Evolutionary conservation across 768 basidiomycete genomes (phyloP).

Genomic region (Amanita pseudoporphyria): DNA sequence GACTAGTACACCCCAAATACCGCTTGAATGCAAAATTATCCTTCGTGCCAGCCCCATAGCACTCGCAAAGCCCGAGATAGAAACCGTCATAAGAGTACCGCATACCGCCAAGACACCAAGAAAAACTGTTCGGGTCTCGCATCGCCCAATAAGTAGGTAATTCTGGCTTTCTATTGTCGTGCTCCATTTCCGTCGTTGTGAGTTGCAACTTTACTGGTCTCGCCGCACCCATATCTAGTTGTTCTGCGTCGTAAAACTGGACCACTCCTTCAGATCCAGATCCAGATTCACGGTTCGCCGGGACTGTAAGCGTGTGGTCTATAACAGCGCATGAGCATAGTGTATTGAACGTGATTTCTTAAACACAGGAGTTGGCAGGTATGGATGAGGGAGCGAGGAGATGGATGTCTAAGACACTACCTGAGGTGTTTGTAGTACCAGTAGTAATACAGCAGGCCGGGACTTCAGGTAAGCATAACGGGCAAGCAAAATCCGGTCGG

Average conservation of each 20-base stretch:
- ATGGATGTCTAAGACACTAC: slow-evolving; percentile 4
- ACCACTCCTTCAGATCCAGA: too few species aligned
- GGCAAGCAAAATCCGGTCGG: neutral
- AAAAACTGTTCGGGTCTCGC: slow-evolving; percentile 1
- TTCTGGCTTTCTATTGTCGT: too few species aligned
- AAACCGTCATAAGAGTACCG: slow-evolving; percentile 2
- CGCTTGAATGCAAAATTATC: neutral
- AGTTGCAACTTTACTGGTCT: neutral
- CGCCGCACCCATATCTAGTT: neutral
- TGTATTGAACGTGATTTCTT: neutral
- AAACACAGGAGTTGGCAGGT: neutral
- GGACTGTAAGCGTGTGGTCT: neutral
- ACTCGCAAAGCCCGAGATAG: slow-evolving; percentile 1
- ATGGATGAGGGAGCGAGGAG: neutral
- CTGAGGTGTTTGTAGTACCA: neutral
- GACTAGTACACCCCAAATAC: slow-evolving; percentile 2
- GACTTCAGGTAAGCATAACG: neutral
- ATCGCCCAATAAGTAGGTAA: neutral
- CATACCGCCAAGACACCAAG: slow-evolving; percentile 3
- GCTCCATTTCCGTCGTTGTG: neutral
- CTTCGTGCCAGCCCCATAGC: neutral
- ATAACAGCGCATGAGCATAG: neutral
- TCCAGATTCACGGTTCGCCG: neutral
- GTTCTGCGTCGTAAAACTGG: neutral
- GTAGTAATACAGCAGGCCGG: neutral